Evolutionary conservation across 768 basidiomycete genomes (phyloP), one percentile per base, ranked within the genome.

Genomic region (Crepidotus variabilis): DNA sequence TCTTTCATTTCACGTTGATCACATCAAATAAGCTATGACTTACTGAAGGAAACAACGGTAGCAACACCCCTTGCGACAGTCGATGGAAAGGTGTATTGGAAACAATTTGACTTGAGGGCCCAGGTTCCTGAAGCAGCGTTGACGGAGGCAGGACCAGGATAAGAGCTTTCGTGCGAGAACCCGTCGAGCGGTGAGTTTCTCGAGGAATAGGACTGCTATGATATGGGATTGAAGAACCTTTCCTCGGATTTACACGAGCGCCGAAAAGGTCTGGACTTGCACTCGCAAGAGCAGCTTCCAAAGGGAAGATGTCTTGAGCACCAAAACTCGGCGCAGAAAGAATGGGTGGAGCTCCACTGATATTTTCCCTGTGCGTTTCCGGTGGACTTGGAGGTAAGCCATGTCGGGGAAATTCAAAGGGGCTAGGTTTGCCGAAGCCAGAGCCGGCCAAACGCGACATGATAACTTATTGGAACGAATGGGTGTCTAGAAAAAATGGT

Each of bases 1-100:
- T 16, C 6, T 28, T 49, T 11, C 16, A 47, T n/a, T n/a, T n/a
- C n/a, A n/a, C n/a, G n/a, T n/a, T n/a, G n/a, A n/a, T 16, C 23
- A 35, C 16, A 28, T 22, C 13, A 8, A 48, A 54, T 48, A 45
- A 50, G 57, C 33, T 50, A 7, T 22, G 33, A 63, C 70, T 28
- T 70, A 90, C 90, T 7, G 87, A 88, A 33, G 90, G 83, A 63
- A 85, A 83, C 33, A 92, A 74, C 8, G 89, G 88, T 83, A 92
- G 85, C 20, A 91, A 69, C 20, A 88, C 74, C 16, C 90, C 90
- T 60, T 87, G 84, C 32, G 83, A 75, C 47, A 89, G 69, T 21
- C 89, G 80, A 53, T 83, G 75, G 21, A 75, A 71, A 22, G 87
- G 85, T 0, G 86, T 86, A 18, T 73, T 75, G 9, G 82, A 79